Conservation (phyloP, 2,329 filamentous ascomycete species). For the Ophiostoma piceae region DNA sequence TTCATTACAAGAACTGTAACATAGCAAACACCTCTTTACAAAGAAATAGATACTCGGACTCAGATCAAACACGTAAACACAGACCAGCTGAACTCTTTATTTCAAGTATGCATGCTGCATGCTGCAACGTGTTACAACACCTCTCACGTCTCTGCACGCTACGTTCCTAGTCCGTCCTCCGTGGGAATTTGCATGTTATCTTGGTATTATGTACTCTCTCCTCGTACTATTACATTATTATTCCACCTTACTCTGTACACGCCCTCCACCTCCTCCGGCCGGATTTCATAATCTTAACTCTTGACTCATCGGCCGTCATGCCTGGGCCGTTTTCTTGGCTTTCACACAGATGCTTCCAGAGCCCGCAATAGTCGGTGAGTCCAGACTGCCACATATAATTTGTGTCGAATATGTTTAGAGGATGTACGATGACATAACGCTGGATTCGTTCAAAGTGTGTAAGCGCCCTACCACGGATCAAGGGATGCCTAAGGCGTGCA, state of each 20-base stretch:
- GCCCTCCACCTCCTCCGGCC: not conserved
- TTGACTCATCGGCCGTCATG: slow-evolving; percentile 8
- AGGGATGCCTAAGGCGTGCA: slow-evolving; percentile 2
- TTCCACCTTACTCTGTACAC: not conserved
- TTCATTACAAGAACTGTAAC: not conserved
- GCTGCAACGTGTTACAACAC: slow-evolving; percentile 8
- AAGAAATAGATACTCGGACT: not conserved
- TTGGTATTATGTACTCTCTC: not conserved
- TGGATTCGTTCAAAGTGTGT: not conserved
- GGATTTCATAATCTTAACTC: not conserved
- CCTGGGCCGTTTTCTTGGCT: not conserved
- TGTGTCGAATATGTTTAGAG: not conserved
- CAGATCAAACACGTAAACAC: not conserved
- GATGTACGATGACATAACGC: not conserved
- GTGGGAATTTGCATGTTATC: not conserved
- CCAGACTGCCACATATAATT: not conserved
- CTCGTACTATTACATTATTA: not conserved
- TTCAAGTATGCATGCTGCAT: not conserved
- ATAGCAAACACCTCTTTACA: slow-evolving; percentile 2
- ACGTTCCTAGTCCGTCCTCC: not conserved
- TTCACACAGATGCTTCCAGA: not conserved
- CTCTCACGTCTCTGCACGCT: not conserved
- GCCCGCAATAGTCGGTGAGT: slow-evolving; percentile 4
- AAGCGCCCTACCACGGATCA: not conserved
- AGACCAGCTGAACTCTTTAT: not conserved